Evolutionary conservation across 371 early-diverging fungal species (phyloP), one percentile per base, ranked within the genome.

Genomic region (Rhizopus arrhizus): DNA sequence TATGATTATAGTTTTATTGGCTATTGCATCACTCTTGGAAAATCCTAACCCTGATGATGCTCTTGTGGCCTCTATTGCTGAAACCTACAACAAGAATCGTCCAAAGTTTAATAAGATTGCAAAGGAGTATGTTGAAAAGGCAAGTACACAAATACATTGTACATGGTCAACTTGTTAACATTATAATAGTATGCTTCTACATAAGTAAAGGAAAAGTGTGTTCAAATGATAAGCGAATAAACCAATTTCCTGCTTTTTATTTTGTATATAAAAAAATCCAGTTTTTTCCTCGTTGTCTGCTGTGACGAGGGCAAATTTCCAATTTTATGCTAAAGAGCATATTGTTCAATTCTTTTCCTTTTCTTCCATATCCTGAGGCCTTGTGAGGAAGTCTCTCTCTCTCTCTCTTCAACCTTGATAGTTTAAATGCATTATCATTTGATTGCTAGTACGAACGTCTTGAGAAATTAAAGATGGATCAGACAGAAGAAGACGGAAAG

Each of bases 1-100:
- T 22, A 22, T 22, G 22, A 22, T 22, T 32, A 8, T 63, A 86
- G 91, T 95, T 5, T 78, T 96, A 52, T 61, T 81, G 36, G 83
- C 91, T 4, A 81, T 96, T 38, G 75, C 84, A 3, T 57, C 80
- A 41, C 74, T 96, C 12, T 70, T 97, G 41, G 86, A 88, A 55
- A 78, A 89, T 29, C 98, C 96, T 28, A 95, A 94, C 72, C 94
- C 96, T 0, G 91, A 92, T 51, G 98, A 97, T 78, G 92, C 98
- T 5, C 81, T 97, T 56, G 90, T 90, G 48, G 75, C 86, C 5
- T 85, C 85, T 33, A 89, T 94, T 70, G 95, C 95, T 31, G 91
- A 94, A 59, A 67, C 88, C 22, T 96, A 92, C 71, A 81, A 85
- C n/a, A 77, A 79, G 28, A 87, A 94, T 73, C 76, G 73, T 35